Percentiles rank a stretch among this genome's conserved stretches.
Conservation (phyloP, 306 rosid genomes). For the Prunus salicina region DNA sequence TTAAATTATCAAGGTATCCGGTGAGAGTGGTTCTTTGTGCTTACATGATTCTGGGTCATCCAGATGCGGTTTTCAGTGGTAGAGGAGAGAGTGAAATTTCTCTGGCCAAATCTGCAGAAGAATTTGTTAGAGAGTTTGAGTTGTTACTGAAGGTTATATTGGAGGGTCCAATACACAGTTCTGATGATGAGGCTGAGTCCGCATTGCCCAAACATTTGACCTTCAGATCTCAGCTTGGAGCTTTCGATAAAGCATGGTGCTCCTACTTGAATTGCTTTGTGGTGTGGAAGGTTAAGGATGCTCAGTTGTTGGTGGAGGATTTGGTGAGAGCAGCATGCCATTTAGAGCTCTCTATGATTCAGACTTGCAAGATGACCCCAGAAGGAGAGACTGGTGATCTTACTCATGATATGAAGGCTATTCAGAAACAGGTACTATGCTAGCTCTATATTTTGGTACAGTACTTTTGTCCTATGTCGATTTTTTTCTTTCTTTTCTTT, state of each 20-base stretch:
- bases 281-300: slow-evolving; percentile 92
- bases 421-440: slow-evolving; percentile 75
- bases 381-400: slow-evolving; percentile 53
- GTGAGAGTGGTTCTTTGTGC: slow-evolving; percentile 88
- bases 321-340: slow-evolving; percentile 98
- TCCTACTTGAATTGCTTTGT: slow-evolving; percentile 82
- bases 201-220: slow-evolving; percentile 48
- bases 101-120: slow-evolving; percentile 75
- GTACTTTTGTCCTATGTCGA: background rate
- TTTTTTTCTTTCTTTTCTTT: background rate
- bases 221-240: slow-evolving; percentile 79
- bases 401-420: slow-evolving; percentile 89
- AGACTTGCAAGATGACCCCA: slow-evolving; percentile 80
- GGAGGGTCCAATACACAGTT: slow-evolving; percentile 63
- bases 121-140: slow-evolving; percentile 67
- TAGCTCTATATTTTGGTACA: slow-evolving; percentile 2
- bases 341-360: slow-evolving; percentile 93
- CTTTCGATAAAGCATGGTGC: slow-evolving; percentile 97
- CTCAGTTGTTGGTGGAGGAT: slow-evolving; percentile 78
- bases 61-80: slow-evolving; percentile 80
- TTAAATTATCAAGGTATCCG: slow-evolving; percentile 65
- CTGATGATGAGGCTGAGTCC: slow-evolving; percentile 54
- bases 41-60: slow-evolving; percentile 82
- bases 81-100: slow-evolving; percentile 75
- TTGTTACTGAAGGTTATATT: slow-evolving; percentile 59